Conservation (phyloP, 805 yeast genomes). For the Tanozyma kutaoensis region DNA sequence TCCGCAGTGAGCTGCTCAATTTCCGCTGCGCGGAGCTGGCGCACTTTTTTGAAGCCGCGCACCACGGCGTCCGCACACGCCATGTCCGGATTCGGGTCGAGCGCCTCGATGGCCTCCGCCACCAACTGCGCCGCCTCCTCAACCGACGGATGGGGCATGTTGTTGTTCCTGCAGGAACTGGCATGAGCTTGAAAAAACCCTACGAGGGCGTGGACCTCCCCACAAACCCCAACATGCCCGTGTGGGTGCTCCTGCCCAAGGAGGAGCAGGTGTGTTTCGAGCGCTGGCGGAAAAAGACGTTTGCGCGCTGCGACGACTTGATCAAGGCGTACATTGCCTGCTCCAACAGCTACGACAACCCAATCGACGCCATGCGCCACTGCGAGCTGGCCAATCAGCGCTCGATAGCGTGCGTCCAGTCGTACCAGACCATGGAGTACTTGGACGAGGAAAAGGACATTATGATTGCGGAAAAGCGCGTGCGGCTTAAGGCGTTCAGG, state of each 20-base stretch:
- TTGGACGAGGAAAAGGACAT: conserved; percentile 60
- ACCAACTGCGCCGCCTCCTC: no score
- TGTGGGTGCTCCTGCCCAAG: conserved; percentile 65
- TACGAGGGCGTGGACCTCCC: conserved; percentile 25
- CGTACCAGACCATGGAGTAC: conserved; percentile 46
- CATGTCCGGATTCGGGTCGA: no score
- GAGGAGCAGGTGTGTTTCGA: conserved; percentile 65
- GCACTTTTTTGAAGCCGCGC: no score
- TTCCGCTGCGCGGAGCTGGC: no score
- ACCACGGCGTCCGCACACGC: no score
- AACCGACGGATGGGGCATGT: no score
- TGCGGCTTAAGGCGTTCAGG: conserved; percentile 12
- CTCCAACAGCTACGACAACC: conserved; percentile 38
- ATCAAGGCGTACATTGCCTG: conserved; percentile 58
- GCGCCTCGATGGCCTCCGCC: no score
- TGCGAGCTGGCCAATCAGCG: conserved; percentile 47
- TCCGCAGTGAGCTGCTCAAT: no score
- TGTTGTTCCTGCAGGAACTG: neutral
- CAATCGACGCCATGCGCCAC: conserved; percentile 52
- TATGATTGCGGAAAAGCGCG: conserved; percentile 44
- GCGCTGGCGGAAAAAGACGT: conserved; percentile 56
- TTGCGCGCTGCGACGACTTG: conserved; percentile 49
- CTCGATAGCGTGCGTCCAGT: conserved; percentile 50
- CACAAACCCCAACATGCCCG: conserved; percentile 39
- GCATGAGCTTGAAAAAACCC: conserved; percentile 10